Evolutionary conservation across 1,139 yeast species (phyloP).

Genomic region (Lodderomyces metapsilosis): DNA sequence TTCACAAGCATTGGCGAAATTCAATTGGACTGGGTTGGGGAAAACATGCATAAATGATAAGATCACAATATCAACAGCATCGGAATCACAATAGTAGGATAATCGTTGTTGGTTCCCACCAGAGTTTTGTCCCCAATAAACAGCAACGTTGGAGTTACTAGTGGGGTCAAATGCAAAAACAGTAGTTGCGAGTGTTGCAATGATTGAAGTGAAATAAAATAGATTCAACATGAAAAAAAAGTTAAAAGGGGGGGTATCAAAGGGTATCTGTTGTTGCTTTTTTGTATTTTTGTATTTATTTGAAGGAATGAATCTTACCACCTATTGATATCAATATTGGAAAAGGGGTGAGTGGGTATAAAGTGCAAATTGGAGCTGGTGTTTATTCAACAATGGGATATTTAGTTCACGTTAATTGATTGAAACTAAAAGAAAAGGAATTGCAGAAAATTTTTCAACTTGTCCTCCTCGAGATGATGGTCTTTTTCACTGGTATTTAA

Average conservation of each 20-base stretch:
- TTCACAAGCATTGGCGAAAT: conserved; percentile 70
- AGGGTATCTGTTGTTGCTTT: background rate
- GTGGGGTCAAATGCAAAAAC: conserved; percentile 40
- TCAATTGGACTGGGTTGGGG: conserved; percentile 49
- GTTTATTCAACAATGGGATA: too few relatives aligned
- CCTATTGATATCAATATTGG: background rate
- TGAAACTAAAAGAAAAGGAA: too few relatives aligned
- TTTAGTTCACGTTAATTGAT: too few relatives aligned
- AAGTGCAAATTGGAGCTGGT: background rate
- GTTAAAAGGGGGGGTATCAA: background rate
- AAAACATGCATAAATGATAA: conserved; percentile 68
- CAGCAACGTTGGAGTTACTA: conserved; percentile 61
- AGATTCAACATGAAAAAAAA: conserved; percentile 4
- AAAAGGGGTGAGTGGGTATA: conserved; percentile 5
- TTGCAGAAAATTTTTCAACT: too few relatives aligned
- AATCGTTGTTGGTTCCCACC: conserved; percentile 60
- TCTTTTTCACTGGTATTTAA: background rate
- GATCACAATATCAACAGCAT: conserved; percentile 68
- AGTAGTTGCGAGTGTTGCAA: conserved; percentile 9
- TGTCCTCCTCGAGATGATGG: background rate
- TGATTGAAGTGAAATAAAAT: conserved; percentile 8
- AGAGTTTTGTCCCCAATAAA: conserved; percentile 92
- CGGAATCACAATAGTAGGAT: conserved; percentile 65
- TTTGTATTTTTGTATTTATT: background rate
- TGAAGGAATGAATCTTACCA: conserved; percentile 6